Percentiles rank a stretch among this genome's conserved stretches.
Conservation (phyloP, 495 filamentous ascomycete genomes). For the Penicillium psychrofluorescens region DNA sequence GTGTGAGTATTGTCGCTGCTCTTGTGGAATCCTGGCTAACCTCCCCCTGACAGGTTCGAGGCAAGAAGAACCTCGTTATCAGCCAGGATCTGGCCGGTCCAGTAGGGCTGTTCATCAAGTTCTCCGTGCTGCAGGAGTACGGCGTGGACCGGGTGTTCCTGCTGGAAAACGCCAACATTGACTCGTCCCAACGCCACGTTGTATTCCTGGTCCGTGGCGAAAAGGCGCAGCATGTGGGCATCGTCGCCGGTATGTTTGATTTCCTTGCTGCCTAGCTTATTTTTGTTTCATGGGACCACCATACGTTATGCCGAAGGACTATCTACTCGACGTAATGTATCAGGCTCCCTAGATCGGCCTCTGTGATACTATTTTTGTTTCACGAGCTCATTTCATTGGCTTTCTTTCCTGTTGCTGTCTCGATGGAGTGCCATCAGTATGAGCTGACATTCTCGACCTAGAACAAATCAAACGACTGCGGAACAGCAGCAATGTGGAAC, state of each 20-base stretch:
- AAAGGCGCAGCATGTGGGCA: conserved; percentile 69
- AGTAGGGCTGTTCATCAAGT: conserved; percentile 86
- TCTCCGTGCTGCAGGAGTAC: conserved; percentile 84
- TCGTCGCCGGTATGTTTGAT: conserved; percentile 77
- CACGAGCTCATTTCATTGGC: conserved; percentile 39
- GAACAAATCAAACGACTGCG: conserved; percentile 89
- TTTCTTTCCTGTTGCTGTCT: conserved; percentile 24
- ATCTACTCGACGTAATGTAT: conserved; percentile 56
- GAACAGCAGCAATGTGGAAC: conserved; percentile 73
- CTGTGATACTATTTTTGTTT: conserved; percentile 12
- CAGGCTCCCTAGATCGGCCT: conserved; percentile 57
- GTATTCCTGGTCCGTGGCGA: conserved; percentile 88
- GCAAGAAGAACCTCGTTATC: conserved; percentile 97
- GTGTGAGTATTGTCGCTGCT: conserved; percentile 45
- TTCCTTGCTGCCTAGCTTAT: conserved; percentile 3
- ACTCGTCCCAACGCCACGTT: conserved; percentile 89
- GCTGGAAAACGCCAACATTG: conserved; percentile 88
- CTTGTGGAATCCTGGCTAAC: too few relatives aligned
- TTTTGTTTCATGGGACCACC: conserved; percentile 40
- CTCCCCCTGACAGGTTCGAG: conserved; percentile 61
- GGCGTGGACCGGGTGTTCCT: conserved; percentile 95
- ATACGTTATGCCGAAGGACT: conserved; percentile 52
- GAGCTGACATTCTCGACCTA: conserved; percentile 49
- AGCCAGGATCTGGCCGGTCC: conserved; percentile 85
- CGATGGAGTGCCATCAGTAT: conserved; percentile 47